Evolutionary conservation across 208 protist species (phyloP), one percentile per base, ranked within the genome.

Genomic region (Phytomonas sp.): DNA sequence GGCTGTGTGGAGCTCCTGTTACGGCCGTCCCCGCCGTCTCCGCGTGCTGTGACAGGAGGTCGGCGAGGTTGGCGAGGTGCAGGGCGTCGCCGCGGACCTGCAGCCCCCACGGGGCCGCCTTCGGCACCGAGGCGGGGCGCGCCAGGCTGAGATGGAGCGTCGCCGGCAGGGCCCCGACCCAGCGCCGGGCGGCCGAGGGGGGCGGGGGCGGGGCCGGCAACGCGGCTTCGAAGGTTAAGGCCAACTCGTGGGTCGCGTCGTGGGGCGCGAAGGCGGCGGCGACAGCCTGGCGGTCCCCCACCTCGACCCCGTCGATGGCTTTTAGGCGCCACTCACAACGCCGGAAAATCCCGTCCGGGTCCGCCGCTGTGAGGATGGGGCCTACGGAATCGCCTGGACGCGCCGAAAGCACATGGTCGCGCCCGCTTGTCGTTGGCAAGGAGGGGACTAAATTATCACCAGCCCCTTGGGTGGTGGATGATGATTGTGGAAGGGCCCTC

Each of bases 1-100:
- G 5, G 29, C 52, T 56, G 7, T 4, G 12, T 29, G 1, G 14
- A 59, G n/a, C 59, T 29, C 32, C 36, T 67, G 37, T 59, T 0
- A 66, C 62, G 12, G 26, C 11, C 10, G 75, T 23, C 16, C 42
- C 32, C 23, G 71, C 45, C 31, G 10, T 23, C n/a, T 59, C 31
- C 78, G 77, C 70, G 68, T 80, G 80, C 71, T 74, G 61, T 56
- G 59, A 40, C 66, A 80, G 45, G 11, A 86, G 61, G 0, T 42
- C 34, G 5, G 74, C 68, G n/a, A 86, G 77, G 73, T 83, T 86
- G 4, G 77, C 37, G 7, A 86, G 73, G 6, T 68, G 72, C 81
- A 86, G 80, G 69, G 80, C 78, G 6, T 42, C 42, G 0, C 68
- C 75, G 37, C 81, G 69, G 3, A 86, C 62, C 45, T 74, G 67